Base-by-base conservation (phyloP, 208 protist genomes). In the Angomonas deanei region DNA sequence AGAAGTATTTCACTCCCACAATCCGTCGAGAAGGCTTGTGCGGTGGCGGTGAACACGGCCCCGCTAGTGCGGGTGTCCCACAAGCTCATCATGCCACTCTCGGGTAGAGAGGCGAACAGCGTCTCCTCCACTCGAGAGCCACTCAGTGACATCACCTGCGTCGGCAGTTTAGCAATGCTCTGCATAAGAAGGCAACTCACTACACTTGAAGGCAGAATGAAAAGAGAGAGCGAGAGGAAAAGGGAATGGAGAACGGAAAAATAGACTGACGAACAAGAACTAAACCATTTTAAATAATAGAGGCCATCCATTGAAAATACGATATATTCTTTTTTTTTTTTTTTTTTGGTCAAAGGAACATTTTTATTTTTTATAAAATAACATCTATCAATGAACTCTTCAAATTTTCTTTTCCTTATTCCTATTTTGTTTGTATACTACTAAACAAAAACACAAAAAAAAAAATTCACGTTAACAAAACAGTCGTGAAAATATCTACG, bases 61-160 rank as follows among this genome's bases (percentile, higher is more conserved):
- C 42, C 42, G 23, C 23, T 50, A 13, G 8, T 26, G 4, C 42
- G 8, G 6, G 69, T 46, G 59, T 71, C 72, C 6, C 15, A 34
- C 4, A 86, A 8, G 26, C 39, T 61, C 30, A 81, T 28, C 59
- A 79, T 81, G 57, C 77, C 74, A 34, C 75, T 79, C n/a, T 48
- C 66, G 1, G 64, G 53, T 33, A 93, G 62, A 23, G 86, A 77
- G 26, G 82, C 82, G 61, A 93, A 88, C 15, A 42, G 34, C 8
- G 70, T 72, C 2, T 38, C 42, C 0, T 52, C 59, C 5, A 64
- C 59, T 0, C 68, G n/a, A 6, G 70, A 75, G 21, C 66, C 70
- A 0, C 73, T 31, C 48, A 90, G 33, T 1, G 86, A 90, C 55
- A 82, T 77, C 8, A 93, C 74, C 5, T 66, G 68, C 2, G 65